Evolutionary conservation across 1,139 yeast species (phyloP), one percentile per base, ranked within the genome.

Genomic region (Nakaseomyces nivariensis): DNA sequence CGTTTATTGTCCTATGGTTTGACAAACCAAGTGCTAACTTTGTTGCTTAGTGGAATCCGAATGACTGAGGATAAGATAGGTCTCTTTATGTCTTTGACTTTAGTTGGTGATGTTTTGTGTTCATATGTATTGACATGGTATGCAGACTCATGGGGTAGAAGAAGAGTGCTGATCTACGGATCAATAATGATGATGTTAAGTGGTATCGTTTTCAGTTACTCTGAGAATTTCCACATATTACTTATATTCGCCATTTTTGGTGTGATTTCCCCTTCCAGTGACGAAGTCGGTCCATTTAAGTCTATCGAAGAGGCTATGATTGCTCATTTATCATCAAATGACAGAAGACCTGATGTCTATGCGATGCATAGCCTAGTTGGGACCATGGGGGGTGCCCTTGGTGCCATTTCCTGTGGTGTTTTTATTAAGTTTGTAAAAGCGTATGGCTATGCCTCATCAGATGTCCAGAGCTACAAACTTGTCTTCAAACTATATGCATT

Each of bases 211-310:
- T 89, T 89, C 67, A 77, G 83, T 17, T 66, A 68, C 25, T 67
- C 72, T 45, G 64, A 77, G 26, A 76, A 78, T 57, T 86, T 72
- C 62, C 65, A 70, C 58, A 53, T 82, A 0, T 69, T 89, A 44
- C 69, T 89, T 33, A 29, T 74, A 3, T 95, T 95, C 3, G 82
- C 86, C 1, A 71, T 75, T 5, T 53, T 80, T 47, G 87, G 87
- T 37, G 89, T 89, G 10, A 84, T 89, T 4, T 86, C 96, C 1
- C 95, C 96, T 0, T 81, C 90, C 37, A 96, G 96, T 13, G 92
- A 84, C 59, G 97, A 89, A 62, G 87, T 92, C 0, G 97, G 97
- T 0, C 97, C 97, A 0, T 89, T 89, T 67, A 84, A 86, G 61
- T 81, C 95, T 1, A 81, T 89, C 24, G 97, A 89, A 63, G 96